A percentile compares a stretch with the other conserved stretches of the same genome.
These are phyloP conservation scores for Xylaria sp. DNA, from an alignment of 2,329 filamentous ascomycete genomes.

Conservation along the genomic window DNA sequence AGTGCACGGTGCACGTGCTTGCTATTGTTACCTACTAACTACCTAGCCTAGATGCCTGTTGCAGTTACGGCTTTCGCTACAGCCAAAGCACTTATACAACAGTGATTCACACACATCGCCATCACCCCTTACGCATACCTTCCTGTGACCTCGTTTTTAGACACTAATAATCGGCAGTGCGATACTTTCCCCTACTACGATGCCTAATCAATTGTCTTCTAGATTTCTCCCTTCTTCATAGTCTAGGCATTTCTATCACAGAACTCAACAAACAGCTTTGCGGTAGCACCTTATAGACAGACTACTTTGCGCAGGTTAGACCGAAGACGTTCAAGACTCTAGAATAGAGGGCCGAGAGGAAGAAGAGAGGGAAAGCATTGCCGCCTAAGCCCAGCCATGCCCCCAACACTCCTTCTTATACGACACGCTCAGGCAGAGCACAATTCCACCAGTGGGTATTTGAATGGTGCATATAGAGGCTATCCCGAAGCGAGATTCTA, in stretches of 20 bases:
- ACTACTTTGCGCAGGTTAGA: no score
- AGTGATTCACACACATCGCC: no score
- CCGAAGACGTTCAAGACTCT: not conserved
- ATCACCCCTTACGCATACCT: no score
- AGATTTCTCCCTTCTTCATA: not conserved
- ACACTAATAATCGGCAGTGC: not conserved
- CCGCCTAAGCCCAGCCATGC: slow-evolving; percentile 52
- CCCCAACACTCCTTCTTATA: slow-evolving; percentile 78
- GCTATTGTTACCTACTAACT: no score
- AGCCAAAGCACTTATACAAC: no score
- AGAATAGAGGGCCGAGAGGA: not conserved
- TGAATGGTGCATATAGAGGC: not conserved
- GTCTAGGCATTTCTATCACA: not conserved
- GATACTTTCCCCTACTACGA: not conserved
- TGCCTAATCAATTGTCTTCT: not conserved
- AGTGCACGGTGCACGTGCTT: no score
- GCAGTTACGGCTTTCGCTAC: no score
- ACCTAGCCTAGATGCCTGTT: no score
- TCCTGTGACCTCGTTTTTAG: no score
- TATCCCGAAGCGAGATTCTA: not conserved
- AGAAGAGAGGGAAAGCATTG: not conserved
- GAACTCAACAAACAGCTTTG: not conserved
- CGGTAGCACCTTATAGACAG: not conserved
- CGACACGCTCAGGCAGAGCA: slow-evolving; percentile 84
- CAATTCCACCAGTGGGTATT: slow-evolving; percentile 62